Base-by-base conservation (phyloP, 148 eudicot genomes). In the Selenicereus undatus region DNA sequence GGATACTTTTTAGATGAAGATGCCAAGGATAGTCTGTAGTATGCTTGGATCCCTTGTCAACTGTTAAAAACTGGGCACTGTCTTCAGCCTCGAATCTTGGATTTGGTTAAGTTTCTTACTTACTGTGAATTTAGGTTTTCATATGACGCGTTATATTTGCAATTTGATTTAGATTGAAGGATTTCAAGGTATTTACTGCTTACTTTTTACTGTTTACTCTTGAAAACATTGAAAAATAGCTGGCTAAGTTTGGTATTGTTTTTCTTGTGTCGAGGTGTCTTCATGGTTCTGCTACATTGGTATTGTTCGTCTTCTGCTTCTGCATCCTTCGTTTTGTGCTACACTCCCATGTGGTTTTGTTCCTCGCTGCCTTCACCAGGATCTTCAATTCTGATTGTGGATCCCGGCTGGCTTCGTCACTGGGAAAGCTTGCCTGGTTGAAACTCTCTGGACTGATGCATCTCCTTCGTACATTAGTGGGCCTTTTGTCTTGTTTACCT, bases 231-330 rank as follows among this genome's bases (percentile, higher is more conserved):
- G 54, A 77, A 76, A 79, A 74, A 73, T 81, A 80, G 81, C 76
- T 88, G 85, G 89, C 91, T 86, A 94, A 90, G 76, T 26, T 86
- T 84, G 89, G 87, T 89, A 81, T 83, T 92, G 88, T 89, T 86
- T 84, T 88, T 90, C 87, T 90, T 93, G 89, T 94, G 92, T 90
- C 83, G 98, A 94, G 98, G 98, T 94, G 84, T 94, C 90, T 82
- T 82, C 95, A 68, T 86, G 91, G 88, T 88, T 88, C 90, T 91
- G 89, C 94, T 82, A 85, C 97, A 87, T 90, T 91, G 91, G 90
- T 88, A 86, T 85, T 90, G 85, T 93, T 86, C 91, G 79, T 88
- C 93, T 86, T 84, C 89, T 88, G 90, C 71, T 80, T 75, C 79
- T 83, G 45, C 86, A 35, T 81, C 83, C 73, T 84, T 84, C 81